Evolutionary conservation across 192 early-diverging fungal species (phyloP).

Genomic region (Cetraspora pellucida): DNA sequence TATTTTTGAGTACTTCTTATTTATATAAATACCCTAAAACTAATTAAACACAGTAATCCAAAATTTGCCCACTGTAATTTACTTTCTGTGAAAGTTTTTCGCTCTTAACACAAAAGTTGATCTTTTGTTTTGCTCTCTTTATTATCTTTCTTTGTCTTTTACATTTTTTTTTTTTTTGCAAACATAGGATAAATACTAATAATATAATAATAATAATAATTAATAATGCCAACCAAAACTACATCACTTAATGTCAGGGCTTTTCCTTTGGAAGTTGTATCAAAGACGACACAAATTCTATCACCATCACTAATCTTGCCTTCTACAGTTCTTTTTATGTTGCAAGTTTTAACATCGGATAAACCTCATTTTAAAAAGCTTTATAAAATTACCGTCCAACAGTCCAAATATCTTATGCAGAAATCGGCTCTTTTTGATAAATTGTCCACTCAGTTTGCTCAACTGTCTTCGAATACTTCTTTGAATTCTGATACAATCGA

Average conservation of each 20-base stretch:
- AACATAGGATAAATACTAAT: neutral
- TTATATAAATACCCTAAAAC: too few species aligned
- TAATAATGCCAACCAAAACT: constrained; percentile 15
- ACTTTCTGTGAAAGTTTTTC: neutral
- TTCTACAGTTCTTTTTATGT: neutral
- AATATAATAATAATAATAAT: neutral
- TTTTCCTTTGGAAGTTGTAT: constrained; percentile 2
- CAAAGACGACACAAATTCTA: neutral
- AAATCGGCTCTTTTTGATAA: constrained; percentile 21
- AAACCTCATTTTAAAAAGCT: neutral
- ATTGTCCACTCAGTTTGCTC: constrained; percentile 13
- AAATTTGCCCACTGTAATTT: too few species aligned
- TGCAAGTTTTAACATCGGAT: neutral
- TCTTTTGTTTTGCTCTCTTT: neutral
- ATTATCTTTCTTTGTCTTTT: neutral
- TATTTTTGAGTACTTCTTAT: too few species aligned
- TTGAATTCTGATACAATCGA: neutral
- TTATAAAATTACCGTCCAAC: constrained; percentile 24
- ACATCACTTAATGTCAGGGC: constrained; percentile 15
- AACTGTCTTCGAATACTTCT: neutral
- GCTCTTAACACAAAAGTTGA: neutral
- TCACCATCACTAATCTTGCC: constrained; percentile 22
- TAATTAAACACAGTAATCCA: too few species aligned
- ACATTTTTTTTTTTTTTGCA: neutral
- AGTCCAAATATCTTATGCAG: constrained; percentile 31